Percentiles rank a stretch among this genome's conserved stretches.
phyloP scores from a whole-genome alignment of 2,329 filamentous ascomycete species.

The Ambrosiella beaveri region DNA sequence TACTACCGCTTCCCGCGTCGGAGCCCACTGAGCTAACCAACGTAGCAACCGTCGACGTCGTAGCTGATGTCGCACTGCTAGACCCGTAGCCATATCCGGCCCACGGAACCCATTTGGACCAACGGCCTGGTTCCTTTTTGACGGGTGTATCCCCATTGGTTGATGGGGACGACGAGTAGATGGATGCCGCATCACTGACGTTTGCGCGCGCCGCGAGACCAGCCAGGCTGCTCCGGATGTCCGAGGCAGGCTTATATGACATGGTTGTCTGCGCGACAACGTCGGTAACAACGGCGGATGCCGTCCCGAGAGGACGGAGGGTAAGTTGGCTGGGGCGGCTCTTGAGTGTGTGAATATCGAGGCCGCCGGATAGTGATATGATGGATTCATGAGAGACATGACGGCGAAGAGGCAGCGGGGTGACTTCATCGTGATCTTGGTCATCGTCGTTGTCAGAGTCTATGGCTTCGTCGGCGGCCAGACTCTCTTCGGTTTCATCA shows the following conservation, averaged over 20 bases:
- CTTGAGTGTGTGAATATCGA: conserved; percentile 76
- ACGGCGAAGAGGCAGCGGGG: conserved; percentile 36
- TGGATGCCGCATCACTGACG: conserved; percentile 2
- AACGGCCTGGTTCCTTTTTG: neutral
- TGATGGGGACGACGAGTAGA: conserved; percentile 8
- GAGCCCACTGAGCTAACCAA: conserved; percentile 4
- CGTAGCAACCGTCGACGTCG: neutral
- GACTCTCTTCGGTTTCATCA: conserved; percentile 16
- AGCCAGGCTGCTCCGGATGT: conserved; percentile 10
- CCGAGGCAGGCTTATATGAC: conserved; percentile 16
- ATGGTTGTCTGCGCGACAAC: conserved; percentile 43
- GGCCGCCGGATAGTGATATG: conserved; percentile 67
- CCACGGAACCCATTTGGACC: conserved; percentile 12
- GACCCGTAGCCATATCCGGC: conserved; percentile 1
- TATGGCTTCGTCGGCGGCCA: conserved; percentile 20
- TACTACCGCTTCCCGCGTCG: neutral
- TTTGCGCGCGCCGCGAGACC: conserved; percentile 1
- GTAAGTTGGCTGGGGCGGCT: conserved; percentile 60
- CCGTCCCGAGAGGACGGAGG: conserved; percentile 34
- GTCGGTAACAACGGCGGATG: conserved; percentile 40
- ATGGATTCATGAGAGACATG: conserved; percentile 73
- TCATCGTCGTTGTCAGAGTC: conserved; percentile 18
- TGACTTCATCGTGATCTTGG: conserved; percentile 20
- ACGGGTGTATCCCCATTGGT: neutral
- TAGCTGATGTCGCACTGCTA: neutral